Evolutionary conservation across 768 basidiomycete species (phyloP).

Genomic region (Auricularia auricula-judae): DNA sequence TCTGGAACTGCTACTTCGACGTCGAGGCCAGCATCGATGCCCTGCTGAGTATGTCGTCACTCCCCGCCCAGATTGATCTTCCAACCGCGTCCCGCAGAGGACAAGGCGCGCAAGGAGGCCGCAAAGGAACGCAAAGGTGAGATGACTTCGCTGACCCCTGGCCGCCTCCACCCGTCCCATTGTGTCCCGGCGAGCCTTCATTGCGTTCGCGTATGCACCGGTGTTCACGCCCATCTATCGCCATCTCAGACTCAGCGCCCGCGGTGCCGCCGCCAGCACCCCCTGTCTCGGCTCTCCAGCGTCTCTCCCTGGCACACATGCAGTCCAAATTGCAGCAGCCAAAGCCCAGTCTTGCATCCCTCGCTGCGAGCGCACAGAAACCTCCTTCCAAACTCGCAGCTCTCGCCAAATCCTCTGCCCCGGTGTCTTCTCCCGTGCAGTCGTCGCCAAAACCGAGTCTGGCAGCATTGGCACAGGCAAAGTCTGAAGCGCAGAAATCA

Average conservation of each 20-base stretch:
- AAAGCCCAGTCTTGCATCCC: slow-evolving; percentile 33
- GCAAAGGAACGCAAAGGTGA: slow-evolving; percentile 80
- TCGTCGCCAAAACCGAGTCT: too few relatives aligned
- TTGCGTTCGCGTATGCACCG: slow-evolving; percentile 14
- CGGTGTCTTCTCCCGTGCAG: too few relatives aligned
- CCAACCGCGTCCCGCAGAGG: slow-evolving; percentile 35
- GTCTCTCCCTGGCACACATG: slow-evolving; percentile 35
- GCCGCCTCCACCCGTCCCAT: slow-evolving; percentile 16
- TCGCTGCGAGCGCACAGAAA: slow-evolving; percentile 9
- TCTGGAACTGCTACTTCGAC: slow-evolving; percentile 88
- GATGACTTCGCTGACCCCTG: slow-evolving; percentile 23
- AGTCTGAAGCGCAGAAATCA: too few relatives aligned
- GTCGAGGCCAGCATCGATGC: slow-evolving; percentile 64
- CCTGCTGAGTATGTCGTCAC: slow-evolving; percentile 49
- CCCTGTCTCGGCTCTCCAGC: slow-evolving; percentile 24
- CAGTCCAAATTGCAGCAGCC: slow-evolving; percentile 45
- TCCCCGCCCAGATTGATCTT: background rate
- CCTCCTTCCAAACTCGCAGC: slow-evolving; percentile 61
- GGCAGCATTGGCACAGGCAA: too few relatives aligned
- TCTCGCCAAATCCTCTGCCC: slow-evolving; percentile 53
- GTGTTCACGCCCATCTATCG: slow-evolving; percentile 8
- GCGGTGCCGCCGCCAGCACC: slow-evolving; percentile 31
- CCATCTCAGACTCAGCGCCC: slow-evolving; percentile 28
- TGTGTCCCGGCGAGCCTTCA: slow-evolving; percentile 2
- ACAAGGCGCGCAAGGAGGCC: slow-evolving; percentile 49